A percentile compares a stretch with the other conserved stretches of the same genome.
Conservation (phyloP, 345 rosid species). For the Hibiscus trionum region DNA sequence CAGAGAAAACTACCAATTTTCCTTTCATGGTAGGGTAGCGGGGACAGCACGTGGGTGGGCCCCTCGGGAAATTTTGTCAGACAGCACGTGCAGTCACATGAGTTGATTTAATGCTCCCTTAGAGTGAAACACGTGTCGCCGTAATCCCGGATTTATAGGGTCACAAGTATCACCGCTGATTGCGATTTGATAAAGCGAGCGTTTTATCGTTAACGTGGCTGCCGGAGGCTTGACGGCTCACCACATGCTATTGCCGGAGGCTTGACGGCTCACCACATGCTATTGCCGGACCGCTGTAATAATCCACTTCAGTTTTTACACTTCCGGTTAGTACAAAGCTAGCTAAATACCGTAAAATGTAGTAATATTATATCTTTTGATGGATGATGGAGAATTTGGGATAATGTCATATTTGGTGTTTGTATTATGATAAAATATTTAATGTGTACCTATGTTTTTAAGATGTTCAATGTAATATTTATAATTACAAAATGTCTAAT, state of each 20-base stretch:
- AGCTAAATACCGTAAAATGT: too few species aligned
- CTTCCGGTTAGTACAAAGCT: too few species aligned
- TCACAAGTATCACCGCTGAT: slow-evolving; percentile 25
- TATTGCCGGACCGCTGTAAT: too few species aligned
- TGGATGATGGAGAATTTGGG: too few species aligned
- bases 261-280: not conserved
- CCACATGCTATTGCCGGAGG: not conserved
- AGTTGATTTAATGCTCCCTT: not conserved
- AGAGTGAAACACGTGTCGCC: slow-evolving; percentile 17
- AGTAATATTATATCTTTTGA: too few species aligned
- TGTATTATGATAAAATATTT: too few species aligned
- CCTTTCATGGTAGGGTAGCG: not conserved
- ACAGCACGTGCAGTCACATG: slow-evolving; percentile 70
- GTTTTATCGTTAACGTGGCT: not conserved
- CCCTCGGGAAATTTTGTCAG: slow-evolving; percentile 24
- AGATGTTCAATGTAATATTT: too few species aligned
- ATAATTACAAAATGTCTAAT: too few species aligned
- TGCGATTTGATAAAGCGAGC: slow-evolving; percentile 5
- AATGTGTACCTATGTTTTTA: too few species aligned
- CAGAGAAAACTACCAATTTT: not conserved
- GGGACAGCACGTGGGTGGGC: slow-evolving; percentile 46
- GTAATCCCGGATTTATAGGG: slow-evolving; percentile 20
- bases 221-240: not conserved
- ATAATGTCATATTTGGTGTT: too few species aligned
- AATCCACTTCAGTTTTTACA: too few species aligned